phyloP scores from a whole-genome alignment of 192 early-diverging fungal genomes.

The Jimgerdemannia flammicorona region DNA sequence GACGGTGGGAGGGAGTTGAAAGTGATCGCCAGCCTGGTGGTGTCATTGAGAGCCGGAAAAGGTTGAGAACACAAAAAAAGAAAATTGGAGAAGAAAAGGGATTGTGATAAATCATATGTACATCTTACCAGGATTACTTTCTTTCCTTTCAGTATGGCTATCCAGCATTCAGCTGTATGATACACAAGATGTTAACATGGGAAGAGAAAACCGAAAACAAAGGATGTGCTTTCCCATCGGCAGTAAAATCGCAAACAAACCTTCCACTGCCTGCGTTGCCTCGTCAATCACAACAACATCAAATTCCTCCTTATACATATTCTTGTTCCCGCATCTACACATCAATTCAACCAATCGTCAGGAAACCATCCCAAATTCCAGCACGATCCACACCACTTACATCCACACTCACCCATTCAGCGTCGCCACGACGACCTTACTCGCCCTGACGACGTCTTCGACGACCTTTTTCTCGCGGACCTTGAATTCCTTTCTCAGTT shows the following conservation, averaged over 20 bases:
- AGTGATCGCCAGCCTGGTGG: constrained; percentile 78
- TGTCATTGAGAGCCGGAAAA: not conserved
- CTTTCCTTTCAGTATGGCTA: constrained; percentile 71
- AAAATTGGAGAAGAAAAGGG: not conserved
- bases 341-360: not conserved
- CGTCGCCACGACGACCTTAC: constrained; percentile 74
- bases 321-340: constrained; percentile 43
- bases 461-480: constrained; percentile 68
- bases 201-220: no score
- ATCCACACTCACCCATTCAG: constrained; percentile 55
- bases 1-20: constrained; percentile 86
- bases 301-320: constrained; percentile 57
- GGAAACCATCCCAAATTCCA: not conserved
- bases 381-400: constrained; percentile 21
- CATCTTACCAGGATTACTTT: constrained; percentile 57
- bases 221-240: no score
- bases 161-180: constrained; percentile 77
- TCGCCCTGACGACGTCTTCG: constrained; percentile 46
- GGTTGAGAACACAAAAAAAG: not conserved
- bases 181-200: not conserved
- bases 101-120: not conserved
- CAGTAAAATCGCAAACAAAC: constrained; percentile 18
- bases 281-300: constrained; percentile 90
- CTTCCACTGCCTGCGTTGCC: constrained; percentile 78
- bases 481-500: constrained; percentile 66